Conservation (phyloP, 1,139 yeast species). For the Nakaseomyces delphensis region DNA sequence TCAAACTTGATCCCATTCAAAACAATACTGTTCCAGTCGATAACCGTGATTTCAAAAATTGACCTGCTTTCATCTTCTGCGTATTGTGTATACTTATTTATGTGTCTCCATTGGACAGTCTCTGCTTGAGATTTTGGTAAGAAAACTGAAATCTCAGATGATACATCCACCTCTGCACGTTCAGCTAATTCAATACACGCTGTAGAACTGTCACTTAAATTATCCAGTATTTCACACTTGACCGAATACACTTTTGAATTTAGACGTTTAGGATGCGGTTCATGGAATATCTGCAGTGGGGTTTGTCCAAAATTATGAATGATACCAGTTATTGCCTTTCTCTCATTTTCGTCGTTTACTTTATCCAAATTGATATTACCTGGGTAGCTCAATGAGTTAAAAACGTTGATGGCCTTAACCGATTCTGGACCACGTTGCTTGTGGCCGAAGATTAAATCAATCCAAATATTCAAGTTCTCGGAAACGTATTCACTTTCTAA, state of each 20-base stretch:
- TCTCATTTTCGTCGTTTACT: constrained; percentile 62
- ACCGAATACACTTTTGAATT: constrained; percentile 11
- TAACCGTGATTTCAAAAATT: not conserved
- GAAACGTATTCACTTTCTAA: constrained; percentile 75
- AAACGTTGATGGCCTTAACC: constrained; percentile 56
- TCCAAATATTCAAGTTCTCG: constrained; percentile 67
- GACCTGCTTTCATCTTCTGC: not conserved
- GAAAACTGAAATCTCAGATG: not conserved
- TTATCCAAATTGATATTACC: constrained; percentile 73
- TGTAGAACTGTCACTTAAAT: no score
- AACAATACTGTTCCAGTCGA: not conserved
- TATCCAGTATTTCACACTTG: constrained; percentile 9
- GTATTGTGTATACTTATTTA: not conserved
- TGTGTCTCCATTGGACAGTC: not conserved
- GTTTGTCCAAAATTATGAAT: constrained; percentile 90
- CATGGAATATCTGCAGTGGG: constrained; percentile 58
- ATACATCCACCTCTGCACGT: not conserved
- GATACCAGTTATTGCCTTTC: constrained; percentile 68
- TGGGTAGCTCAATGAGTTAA: constrained; percentile 71
- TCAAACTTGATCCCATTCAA: constrained; percentile 14
- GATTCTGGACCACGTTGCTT: constrained; percentile 71
- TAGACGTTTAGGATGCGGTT: constrained; percentile 52
- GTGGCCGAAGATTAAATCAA: constrained; percentile 70
- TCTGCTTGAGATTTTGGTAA: not conserved
- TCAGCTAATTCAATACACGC: no score